phyloP scores from a whole-genome alignment of 1,284 basidiomycete genomes.

The Cutaneotrichosporon sp. region DNA sequence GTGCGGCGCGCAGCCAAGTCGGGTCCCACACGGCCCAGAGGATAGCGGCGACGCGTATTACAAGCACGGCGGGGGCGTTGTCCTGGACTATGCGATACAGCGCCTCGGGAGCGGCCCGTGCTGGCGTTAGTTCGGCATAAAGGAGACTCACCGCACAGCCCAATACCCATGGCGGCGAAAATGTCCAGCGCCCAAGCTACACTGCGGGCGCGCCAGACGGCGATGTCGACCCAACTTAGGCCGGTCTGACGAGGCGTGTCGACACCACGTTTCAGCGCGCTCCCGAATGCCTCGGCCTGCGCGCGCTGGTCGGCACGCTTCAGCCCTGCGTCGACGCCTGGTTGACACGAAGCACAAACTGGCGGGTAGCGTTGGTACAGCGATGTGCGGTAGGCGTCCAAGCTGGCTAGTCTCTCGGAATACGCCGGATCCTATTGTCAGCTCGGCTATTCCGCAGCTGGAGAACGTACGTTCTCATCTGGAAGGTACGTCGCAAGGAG shows the following conservation, averaged over 20 bases:
- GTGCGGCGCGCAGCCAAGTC: conserved; percentile 31
- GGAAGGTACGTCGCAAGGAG: conserved; percentile 85
- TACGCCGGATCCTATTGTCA: conserved; percentile 67
- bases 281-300: conserved; percentile 66
- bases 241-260: neutral
- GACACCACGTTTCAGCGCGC: conserved; percentile 36
- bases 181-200: conserved; percentile 22
- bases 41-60: conserved; percentile 30
- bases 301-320: conserved; percentile 74
- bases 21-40: conserved; percentile 49
- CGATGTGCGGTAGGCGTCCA: conserved; percentile 69
- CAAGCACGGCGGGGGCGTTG: conserved; percentile 1
- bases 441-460: neutral
- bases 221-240: conserved; percentile 19
- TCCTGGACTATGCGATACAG: neutral
- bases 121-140: conserved; percentile 1
- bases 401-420: conserved; percentile 60
- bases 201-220: conserved; percentile 36
- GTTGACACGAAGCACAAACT: conserved; percentile 71
- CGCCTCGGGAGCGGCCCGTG: neutral
- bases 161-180: conserved; percentile 20
- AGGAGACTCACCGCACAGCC: conserved; percentile 26
- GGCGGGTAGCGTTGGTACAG: conserved; percentile 79
- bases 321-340: conserved; percentile 76
- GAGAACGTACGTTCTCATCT: conserved; percentile 58